A percentile compares a stretch with the other conserved stretches of the same genome.
phyloP scores from a whole-genome alignment of 192 early-diverging fungal genomes.

The Diversispora eburnea region DNA sequence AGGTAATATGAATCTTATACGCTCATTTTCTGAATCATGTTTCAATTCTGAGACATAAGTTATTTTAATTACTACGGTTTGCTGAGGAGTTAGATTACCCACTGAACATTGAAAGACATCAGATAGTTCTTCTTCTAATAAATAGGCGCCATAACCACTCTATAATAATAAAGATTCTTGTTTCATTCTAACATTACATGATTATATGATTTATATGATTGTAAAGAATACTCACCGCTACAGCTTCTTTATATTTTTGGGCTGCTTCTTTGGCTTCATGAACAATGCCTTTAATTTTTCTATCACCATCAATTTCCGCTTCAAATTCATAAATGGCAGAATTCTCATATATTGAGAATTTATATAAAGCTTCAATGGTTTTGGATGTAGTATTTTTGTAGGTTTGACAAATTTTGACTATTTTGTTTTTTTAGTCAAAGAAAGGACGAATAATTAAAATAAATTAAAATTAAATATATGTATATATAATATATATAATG shows the following conservation, averaged over 20 bases:
- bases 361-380: constrained; percentile 16
- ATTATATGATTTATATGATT: neutral
- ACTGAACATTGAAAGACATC: constrained; percentile 48
- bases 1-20: constrained; percentile 47
- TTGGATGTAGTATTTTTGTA: constrained; percentile 15
- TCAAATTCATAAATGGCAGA: constrained; percentile 23
- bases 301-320: constrained; percentile 16
- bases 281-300: constrained; percentile 17
- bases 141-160: constrained; percentile 14
- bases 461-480: too few relatives aligned
- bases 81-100: constrained; percentile 45
- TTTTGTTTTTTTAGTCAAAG: neutral
- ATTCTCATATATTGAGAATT: constrained; percentile 15
- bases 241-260: constrained; percentile 5
- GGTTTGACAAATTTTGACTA: constrained; percentile 20
- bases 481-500: neutral
- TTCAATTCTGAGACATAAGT: constrained; percentile 49
- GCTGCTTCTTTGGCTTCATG: constrained; percentile 17
- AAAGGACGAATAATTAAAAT: neutral
- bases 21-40: constrained; percentile 44
- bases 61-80: constrained; percentile 38
- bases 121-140: constrained; percentile 16
- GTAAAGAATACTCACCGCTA: neutral
- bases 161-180: neutral
- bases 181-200: neutral